A percentile compares a stretch with the other conserved stretches of the same genome.
Evolutionary conservation across 2,329 filamentous ascomycete genomes (phyloP).

Genomic region (Coniochaeta sp.): DNA sequence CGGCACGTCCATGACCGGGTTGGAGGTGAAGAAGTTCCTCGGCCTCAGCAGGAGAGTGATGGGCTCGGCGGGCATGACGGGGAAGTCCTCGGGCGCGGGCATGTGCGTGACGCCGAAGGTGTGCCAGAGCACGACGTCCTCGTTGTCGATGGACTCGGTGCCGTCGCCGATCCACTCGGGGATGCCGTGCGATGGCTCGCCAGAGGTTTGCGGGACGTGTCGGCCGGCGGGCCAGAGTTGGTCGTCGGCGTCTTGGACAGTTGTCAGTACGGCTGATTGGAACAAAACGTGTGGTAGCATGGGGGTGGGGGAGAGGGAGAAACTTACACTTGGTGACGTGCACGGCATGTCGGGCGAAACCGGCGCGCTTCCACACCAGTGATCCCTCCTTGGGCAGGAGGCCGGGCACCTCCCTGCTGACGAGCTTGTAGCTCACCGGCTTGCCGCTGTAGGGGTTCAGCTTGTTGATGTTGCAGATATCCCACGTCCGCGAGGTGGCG

Average conservation of each 20-base stretch:
- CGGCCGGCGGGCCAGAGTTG: constrained; percentile 81
- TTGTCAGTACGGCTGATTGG: neutral
- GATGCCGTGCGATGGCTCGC: constrained; percentile 66
- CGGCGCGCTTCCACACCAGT: constrained; percentile 83
- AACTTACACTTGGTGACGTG: constrained; percentile 81
- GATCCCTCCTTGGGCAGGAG: constrained; percentile 75
- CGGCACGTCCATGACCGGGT: constrained; percentile 74
- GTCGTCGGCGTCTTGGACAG: constrained; percentile 59
- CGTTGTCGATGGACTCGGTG: constrained; percentile 64
- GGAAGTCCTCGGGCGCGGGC: constrained; percentile 84
- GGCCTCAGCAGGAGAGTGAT: constrained; percentile 76
- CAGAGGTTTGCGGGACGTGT: constrained; percentile 82
- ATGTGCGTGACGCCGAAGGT: constrained; percentile 90
- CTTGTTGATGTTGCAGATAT: constrained; percentile 78
- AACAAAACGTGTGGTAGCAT: too few species aligned
- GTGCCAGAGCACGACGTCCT: constrained; percentile 87
- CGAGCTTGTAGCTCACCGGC: constrained; percentile 80
- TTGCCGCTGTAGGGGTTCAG: constrained; percentile 83
- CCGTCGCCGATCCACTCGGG: constrained; percentile 73
- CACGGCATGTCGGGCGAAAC: constrained; percentile 79
- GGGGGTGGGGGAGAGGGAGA: neutral
- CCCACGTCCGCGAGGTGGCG: constrained; percentile 75
- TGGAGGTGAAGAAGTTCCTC: constrained; percentile 74
- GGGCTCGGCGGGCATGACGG: constrained; percentile 82
- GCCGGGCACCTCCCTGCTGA: constrained; percentile 73